Conservation (phyloP, 1,139 yeast species). For the Scheffersomyces lignicola region DNA sequence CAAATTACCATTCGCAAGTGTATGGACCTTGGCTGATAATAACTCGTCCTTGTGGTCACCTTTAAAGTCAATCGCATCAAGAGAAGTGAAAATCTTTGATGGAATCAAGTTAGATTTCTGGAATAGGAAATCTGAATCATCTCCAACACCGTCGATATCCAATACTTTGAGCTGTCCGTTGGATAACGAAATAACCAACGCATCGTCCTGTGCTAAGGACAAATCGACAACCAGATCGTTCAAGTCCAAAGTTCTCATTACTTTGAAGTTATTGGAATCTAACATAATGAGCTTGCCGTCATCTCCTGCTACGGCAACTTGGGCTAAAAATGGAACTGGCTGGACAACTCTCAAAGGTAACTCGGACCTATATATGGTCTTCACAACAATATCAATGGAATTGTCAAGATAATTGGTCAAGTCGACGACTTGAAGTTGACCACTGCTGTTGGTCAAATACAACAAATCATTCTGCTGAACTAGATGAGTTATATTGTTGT, state of each 20-base stretch:
- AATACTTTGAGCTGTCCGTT: constrained; percentile 69
- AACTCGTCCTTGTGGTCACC: constrained; percentile 44
- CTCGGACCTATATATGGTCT: constrained; percentile 43
- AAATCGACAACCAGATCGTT: constrained; percentile 54
- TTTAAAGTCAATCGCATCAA: constrained; percentile 36
- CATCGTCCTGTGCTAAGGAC: constrained; percentile 7
- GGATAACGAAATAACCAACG: constrained; percentile 49
- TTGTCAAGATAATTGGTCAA: constrained; percentile 8
- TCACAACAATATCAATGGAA: constrained; percentile 5
- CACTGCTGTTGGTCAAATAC: constrained; percentile 35
- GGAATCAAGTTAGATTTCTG: constrained; percentile 44
- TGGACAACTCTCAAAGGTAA: constrained; percentile 66
- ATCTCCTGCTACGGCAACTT: constrained; percentile 76
- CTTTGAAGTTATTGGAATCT: constrained; percentile 23
- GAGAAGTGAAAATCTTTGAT: constrained; percentile 32
- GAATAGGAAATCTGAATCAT: constrained; percentile 35
- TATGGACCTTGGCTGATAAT: constrained; percentile 33
- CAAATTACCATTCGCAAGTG: constrained; percentile 51
- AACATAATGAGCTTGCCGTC: constrained; percentile 62
- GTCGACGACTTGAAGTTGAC: constrained; percentile 34
- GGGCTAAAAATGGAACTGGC: constrained; percentile 70
- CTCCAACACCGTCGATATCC: constrained; percentile 52
- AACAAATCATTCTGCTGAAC: constrained; percentile 16
- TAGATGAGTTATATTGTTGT: constrained; percentile 41
- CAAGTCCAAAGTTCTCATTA: constrained; percentile 16